Percentiles rank a stretch among this genome's conserved stretches.
Conservation (phyloP, 768 basidiomycete species). For the Boletus bicolor region DNA sequence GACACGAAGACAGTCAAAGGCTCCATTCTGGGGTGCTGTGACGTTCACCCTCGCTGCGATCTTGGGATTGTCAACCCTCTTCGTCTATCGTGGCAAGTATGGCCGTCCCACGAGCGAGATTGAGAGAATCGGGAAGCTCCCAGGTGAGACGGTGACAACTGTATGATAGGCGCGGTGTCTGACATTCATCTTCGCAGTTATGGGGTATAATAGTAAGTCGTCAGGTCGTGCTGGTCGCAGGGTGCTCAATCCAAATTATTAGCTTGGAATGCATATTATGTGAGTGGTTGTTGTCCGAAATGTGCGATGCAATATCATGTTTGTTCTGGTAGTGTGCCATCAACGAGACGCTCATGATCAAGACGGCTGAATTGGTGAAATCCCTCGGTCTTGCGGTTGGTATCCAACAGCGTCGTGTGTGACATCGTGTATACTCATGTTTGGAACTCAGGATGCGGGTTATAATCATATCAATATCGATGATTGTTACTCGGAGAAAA, state of each 20-base stretch:
- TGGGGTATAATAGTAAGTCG: conserved; percentile 62
- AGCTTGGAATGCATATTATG: conserved; percentile 74
- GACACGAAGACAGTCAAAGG: conserved; percentile 1
- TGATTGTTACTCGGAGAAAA: conserved; percentile 62
- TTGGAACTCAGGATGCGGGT: conserved; percentile 45
- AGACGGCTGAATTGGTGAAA: conserved; percentile 49
- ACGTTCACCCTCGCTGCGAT: conserved; percentile 19
- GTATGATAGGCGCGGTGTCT: neutral
- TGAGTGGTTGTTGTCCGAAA: conserved; percentile 25
- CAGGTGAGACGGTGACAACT: conserved; percentile 25
- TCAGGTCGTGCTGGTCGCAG: neutral
- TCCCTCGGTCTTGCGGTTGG: conserved; percentile 48
- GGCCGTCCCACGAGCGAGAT: neutral
- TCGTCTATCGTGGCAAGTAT: conserved; percentile 10
- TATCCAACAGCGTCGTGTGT: neutral
- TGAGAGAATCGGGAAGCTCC: conserved; percentile 34
- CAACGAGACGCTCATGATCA: conserved; percentile 48
- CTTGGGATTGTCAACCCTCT: conserved; percentile 14
- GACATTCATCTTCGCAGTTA: conserved; percentile 33
- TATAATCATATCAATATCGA: conserved; percentile 61
- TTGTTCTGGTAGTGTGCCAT: conserved; percentile 48
- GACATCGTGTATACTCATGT: neutral
- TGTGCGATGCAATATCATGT: neutral
- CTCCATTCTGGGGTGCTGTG: conserved; percentile 8
- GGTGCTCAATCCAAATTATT: conserved; percentile 2